Percentiles rank a stretch among this genome's conserved stretches.
Conservation (phyloP, 75 land plant species). For the Sequoia sempervirens region DNA sequence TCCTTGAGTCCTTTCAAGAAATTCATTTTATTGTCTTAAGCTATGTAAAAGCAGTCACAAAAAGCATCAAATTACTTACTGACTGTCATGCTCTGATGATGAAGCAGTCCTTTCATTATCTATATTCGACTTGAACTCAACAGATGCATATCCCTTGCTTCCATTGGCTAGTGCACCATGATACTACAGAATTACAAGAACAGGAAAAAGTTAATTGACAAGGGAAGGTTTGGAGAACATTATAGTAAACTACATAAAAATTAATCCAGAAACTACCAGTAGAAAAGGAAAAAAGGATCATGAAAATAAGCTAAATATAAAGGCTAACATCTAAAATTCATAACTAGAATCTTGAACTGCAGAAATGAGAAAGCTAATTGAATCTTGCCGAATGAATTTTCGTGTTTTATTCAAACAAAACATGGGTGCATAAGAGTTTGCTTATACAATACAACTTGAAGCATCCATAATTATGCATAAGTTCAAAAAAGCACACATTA, state of each 20-base stretch:
- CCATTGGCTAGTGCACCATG: conserved; percentile 43
- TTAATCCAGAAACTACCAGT: neutral
- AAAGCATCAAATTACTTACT: conserved; percentile 38
- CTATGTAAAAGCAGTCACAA: conserved; percentile 1
- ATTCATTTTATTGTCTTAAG: neutral
- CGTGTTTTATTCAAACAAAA: neutral
- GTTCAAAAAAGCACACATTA: neutral
- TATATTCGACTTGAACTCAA: conserved; percentile 47
- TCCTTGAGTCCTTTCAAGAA: neutral
- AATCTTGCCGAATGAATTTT: neutral
- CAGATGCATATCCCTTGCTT: conserved; percentile 31
- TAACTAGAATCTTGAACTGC: neutral
- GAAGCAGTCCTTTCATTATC: conserved; percentile 57
- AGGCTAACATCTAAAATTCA: neutral
- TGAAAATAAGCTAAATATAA: neutral
- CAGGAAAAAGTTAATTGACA: conserved; percentile 2
- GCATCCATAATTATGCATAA: neutral
- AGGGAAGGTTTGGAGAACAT: neutral
- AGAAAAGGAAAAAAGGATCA: neutral
- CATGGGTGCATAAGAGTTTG: neutral
- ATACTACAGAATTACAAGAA: conserved; percentile 23
- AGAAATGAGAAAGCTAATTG: neutral
- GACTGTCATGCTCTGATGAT: conserved; percentile 78
- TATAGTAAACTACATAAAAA: neutral
- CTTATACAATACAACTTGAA: neutral